A percentile compares a stretch with the other conserved stretches of the same genome.
These are phyloP conservation scores for Eucalyptus pumila DNA, from an alignment of 345 rosid species.

Conservation along the genomic window DNA sequence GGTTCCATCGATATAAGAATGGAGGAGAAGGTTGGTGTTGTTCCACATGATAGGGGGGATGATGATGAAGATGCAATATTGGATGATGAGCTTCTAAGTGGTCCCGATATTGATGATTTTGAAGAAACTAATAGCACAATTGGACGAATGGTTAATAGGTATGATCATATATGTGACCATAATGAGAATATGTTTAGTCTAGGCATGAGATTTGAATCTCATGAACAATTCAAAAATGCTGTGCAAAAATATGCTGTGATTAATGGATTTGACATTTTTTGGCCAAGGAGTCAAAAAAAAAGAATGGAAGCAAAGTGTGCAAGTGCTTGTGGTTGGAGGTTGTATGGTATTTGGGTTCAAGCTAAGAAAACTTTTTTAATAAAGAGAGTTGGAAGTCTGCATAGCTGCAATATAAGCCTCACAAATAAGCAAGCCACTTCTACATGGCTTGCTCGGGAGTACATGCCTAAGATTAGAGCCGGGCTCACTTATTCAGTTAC, in stretches of 20 bases:
- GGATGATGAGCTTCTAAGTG: not conserved
- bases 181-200: not conserved
- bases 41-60: not conserved
- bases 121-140: no score
- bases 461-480: not conserved
- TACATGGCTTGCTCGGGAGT: no score
- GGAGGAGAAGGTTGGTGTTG: not conserved
- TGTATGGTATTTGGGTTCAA: not conserved
- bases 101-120: no score
- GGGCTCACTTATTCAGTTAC: not conserved
- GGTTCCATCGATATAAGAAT: not conserved
- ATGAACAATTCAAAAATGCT: not conserved
- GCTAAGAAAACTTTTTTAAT: no score
- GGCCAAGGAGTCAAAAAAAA: not conserved
- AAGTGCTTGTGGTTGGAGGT: not conserved
- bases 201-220: not conserved
- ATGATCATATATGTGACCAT: no score
- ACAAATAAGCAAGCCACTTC: no score
- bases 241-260: not conserved
- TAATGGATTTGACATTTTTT: not conserved
- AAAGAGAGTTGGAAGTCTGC: not conserved
- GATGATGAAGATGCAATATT: not conserved
- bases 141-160: no score
- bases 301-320: not conserved
- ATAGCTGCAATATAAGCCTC: not conserved